Percentiles rank a stretch among this genome's conserved stretches.
These are phyloP conservation scores for Teunomyces gatunensis DNA, from an alignment of 805 yeast species.

Conservation along the genomic window DNA sequence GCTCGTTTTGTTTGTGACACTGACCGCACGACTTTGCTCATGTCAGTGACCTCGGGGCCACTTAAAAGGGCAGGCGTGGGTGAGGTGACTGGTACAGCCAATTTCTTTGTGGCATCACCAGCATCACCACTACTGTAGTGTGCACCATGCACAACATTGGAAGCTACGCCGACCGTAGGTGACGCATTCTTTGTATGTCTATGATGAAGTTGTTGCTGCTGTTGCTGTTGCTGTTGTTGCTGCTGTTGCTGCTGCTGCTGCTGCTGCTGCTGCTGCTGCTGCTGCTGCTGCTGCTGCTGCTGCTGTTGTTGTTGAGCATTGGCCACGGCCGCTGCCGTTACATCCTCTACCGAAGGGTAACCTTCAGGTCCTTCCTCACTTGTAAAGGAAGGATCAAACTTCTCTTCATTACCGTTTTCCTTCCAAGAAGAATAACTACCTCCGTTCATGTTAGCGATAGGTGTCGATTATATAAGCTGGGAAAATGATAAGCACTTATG, in stretches of 20 bases:
- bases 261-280: conserved; percentile 6
- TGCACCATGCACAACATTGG: neutral
- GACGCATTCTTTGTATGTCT: neutral
- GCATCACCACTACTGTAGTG: neutral
- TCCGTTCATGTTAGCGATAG: conserved; percentile 15
- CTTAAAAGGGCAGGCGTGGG: conserved; percentile 3
- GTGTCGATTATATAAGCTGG: conserved; percentile 2
- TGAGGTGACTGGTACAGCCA: neutral
- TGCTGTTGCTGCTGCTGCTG: conserved; percentile 15
- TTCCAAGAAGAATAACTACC: conserved; percentile 19
- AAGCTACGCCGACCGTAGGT: neutral
- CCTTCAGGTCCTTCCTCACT: conserved; percentile 20
- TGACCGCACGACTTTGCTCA: conserved; percentile 32
- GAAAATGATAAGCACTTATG: conserved; percentile 6
- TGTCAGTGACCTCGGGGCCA: neutral
- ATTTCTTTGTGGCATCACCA: conserved; percentile 1
- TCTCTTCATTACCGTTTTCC: conserved; percentile 20
- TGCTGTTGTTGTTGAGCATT: conserved; percentile 17
- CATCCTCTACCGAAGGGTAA: conserved; percentile 23
- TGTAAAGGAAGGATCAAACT: conserved; percentile 32
- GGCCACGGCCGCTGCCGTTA: conserved; percentile 26
- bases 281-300: conserved; percentile 13
- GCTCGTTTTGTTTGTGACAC: conserved; percentile 77
- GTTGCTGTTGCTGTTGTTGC: conserved; percentile 5
- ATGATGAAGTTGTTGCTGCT: conserved; percentile 4